Percentiles rank a stretch among this genome's conserved stretches.
These are phyloP conservation scores for Anthostomella pinea DNA, from an alignment of 2,329 filamentous ascomycete species.

Conservation along the genomic window DNA sequence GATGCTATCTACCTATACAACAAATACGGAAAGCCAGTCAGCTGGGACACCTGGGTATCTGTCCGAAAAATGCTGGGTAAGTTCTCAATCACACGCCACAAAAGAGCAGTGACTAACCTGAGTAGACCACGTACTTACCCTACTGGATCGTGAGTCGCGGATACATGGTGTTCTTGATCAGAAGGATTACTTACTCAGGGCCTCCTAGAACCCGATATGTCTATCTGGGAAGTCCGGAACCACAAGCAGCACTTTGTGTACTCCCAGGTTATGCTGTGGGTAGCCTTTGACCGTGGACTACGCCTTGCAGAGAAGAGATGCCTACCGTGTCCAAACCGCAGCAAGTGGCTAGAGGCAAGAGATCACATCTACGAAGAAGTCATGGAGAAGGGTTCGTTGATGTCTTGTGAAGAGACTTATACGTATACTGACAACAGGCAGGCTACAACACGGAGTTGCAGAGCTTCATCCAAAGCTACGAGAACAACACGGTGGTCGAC, in stretches of 20 bases:
- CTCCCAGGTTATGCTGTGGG: conserved; percentile 83
- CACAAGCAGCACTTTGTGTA: conserved; percentile 76
- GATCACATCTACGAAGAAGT: conserved; percentile 72
- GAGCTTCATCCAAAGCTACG: conserved; percentile 74
- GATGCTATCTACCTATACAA: conserved; percentile 77
- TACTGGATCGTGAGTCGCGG: conserved; percentile 50
- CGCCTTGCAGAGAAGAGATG: conserved; percentile 73
- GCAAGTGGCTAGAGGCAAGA: conserved; percentile 62
- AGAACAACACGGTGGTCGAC: conserved; percentile 67
- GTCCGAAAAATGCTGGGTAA: conserved; percentile 63
- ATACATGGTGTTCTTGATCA: too few relatives aligned
- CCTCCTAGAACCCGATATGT: conserved; percentile 65
- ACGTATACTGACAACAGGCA: too few relatives aligned
- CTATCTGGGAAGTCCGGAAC: conserved; percentile 78
- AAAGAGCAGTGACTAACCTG: conserved; percentile 12
- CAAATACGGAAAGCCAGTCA: conserved; percentile 73
- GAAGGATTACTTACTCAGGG: conserved; percentile 12
- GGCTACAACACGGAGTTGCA: conserved; percentile 69
- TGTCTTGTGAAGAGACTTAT: too few relatives aligned
- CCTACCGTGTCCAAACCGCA: conserved; percentile 69
- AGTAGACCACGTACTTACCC: conserved; percentile 65
- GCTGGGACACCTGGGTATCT: conserved; percentile 73
- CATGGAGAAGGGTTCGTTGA: conserved; percentile 61
- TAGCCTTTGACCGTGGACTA: conserved; percentile 72
- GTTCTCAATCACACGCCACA: conserved; percentile 7